phyloP scores from a whole-genome alignment of 1,284 basidiomycete species.

The Cryptococcus floricola region DNA sequence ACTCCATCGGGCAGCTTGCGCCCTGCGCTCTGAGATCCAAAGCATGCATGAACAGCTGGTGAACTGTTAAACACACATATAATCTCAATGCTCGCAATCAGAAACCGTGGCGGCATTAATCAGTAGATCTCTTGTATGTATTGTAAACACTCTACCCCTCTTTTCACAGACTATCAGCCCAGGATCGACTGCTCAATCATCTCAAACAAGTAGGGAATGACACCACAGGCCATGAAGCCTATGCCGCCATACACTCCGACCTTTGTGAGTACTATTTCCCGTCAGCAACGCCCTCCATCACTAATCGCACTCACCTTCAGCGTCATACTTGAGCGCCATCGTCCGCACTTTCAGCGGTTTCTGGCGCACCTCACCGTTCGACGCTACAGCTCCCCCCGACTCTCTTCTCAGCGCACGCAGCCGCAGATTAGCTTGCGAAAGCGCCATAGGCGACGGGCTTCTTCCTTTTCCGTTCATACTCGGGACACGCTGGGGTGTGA shows the following conservation, averaged over 20 bases:
- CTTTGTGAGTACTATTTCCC: constrained; percentile 71
- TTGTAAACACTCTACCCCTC: neutral
- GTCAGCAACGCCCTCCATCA: too few species aligned
- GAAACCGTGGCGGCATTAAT: neutral
- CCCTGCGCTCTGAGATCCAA: neutral
- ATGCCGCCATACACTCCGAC: constrained; percentile 87
- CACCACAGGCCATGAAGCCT: constrained; percentile 61
- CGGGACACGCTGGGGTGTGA: too few species aligned
- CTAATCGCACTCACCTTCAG: constrained; percentile 25
- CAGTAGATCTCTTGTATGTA: neutral
- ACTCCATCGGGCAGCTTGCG: too few species aligned
- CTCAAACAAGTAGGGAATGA: constrained; percentile 66
- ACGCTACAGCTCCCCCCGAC: neutral
- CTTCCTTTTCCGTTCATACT: too few species aligned
- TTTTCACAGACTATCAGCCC: neutral
- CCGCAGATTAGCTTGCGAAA: neutral
- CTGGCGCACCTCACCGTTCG: constrained; percentile 4
- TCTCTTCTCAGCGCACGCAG: neutral
- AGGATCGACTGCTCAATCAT: constrained; percentile 50
- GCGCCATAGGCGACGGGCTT: neutral
- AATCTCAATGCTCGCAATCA: too few species aligned
- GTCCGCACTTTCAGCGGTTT: constrained; percentile 11
- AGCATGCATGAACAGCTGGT: neutral
- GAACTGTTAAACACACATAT: too few species aligned
- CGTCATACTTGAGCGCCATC: constrained; percentile 23